Evolutionary conservation across 2,329 filamentous ascomycete species (phyloP).

Genomic region (Xylaria multiplex): DNA sequence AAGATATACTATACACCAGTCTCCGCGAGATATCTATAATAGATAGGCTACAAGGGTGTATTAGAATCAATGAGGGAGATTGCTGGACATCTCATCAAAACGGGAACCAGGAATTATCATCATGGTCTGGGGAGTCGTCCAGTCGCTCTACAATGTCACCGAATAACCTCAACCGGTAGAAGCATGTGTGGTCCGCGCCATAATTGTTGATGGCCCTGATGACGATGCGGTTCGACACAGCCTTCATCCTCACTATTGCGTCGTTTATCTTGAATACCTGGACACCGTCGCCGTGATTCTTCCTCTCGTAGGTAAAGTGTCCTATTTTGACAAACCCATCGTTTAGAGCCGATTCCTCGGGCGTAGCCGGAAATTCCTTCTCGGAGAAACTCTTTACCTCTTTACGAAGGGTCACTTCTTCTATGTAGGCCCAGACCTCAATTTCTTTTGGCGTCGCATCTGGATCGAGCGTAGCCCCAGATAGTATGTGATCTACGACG

Average conservation of each 20-base stretch:
- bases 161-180: conserved; percentile 71
- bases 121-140: background rate
- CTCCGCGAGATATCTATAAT: background rate
- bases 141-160: conserved; percentile 52
- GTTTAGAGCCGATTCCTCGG: conserved; percentile 45
- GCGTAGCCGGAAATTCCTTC: conserved; percentile 53
- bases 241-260: conserved; percentile 59
- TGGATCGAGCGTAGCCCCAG: conserved; percentile 69
- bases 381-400: conserved; percentile 57
- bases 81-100: no score
- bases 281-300: conserved; percentile 54
- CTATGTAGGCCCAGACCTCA: conserved; percentile 74
- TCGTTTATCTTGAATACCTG: conserved; percentile 65
- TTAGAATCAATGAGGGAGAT: background rate
- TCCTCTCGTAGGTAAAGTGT: conserved; percentile 63
- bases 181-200: conserved; percentile 70
- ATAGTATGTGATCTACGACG: conserved; percentile 76
- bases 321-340: conserved; percentile 66
- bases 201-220: conserved; percentile 68
- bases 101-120: background rate
- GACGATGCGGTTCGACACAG: conserved; percentile 62
- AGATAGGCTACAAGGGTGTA: background rate
- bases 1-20: conserved; percentile 15
- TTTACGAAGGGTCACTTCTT: conserved; percentile 55
- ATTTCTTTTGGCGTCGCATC: conserved; percentile 72